Base-by-base conservation (phyloP, 2,329 filamentous ascomycete genomes). In the Cordyceps pruinosa region DNA sequence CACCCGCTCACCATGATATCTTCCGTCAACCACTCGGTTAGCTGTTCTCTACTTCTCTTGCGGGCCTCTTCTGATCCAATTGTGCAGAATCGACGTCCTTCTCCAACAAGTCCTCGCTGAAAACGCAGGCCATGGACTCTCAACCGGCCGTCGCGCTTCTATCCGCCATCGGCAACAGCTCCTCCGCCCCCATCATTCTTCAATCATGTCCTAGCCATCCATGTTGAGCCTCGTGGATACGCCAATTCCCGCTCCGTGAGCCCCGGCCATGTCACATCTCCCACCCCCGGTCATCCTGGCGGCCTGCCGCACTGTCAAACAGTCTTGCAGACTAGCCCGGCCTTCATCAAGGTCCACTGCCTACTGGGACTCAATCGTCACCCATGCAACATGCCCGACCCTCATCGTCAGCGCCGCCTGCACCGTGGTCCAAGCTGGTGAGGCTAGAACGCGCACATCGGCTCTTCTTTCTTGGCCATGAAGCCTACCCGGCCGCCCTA, bases 381-480 rank as follows among this genome's bases (percentile, higher is more conserved):
- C 25, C 51, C 41, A 44, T n/a, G n/a, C n/a, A n/a, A n/a, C n/a
- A n/a, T 32, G 51, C 30, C 32, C 44, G 12, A 23, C 3, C 34
- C 51, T 46, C 51, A 19, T 48, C 34, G n/a, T 41, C 44, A 39
- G 44, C 53, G 32, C 44, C 25, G 13, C 41, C 19, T 28, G 45
- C 53, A 35, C 15, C 12, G 34, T 49, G 54, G 54, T 44, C 54
- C 46, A 44, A 44, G 45, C 45, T 49, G 54, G 41, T 12, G 46
- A 49, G 54, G 46, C 54, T 50, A 44, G 54, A 56, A 42, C 35
- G 32, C 25, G n/a, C 21, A 21, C 45, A 35, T 56, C 44, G 35
- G 44, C 37, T 44, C 19, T 26, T 49, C 44, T 8, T 23, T 5
- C 32, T 47, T 28, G 25, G 41, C 51, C 44, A n/a, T 48, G 44